A percentile compares a stretch with the other conserved stretches of the same genome.
Evolutionary conservation across 2,329 filamentous ascomycete genomes (phyloP).

Genomic region (Diaporthe australafricana): DNA sequence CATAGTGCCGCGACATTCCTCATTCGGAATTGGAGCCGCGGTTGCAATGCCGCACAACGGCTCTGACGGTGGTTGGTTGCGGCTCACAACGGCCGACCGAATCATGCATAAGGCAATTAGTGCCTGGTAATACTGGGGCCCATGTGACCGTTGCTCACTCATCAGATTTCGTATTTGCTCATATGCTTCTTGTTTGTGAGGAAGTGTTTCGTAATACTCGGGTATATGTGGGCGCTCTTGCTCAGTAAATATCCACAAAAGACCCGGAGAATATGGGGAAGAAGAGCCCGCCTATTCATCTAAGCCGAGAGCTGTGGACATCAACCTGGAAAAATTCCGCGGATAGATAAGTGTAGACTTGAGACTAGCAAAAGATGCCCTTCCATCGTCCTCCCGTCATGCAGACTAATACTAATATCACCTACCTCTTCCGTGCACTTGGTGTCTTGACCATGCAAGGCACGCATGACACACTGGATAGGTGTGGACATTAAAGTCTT

Average conservation of each 20-base stretch:
- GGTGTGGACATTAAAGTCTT: not conserved
- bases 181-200: too few species aligned
- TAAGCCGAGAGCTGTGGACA: not conserved
- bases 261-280: constrained; percentile 1
- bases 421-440: not conserved
- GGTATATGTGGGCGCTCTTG: constrained; percentile 8
- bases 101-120: constrained; percentile 6
- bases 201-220: not conserved
- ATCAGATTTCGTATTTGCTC: too few species aligned
- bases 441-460: not conserved
- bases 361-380: too few species aligned
- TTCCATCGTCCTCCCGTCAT: too few species aligned
- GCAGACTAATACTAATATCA: not conserved
- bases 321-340: constrained; percentile 21
- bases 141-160: constrained; percentile 1
- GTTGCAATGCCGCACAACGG: constrained; percentile 9
- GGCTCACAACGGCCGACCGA: constrained; percentile 10
- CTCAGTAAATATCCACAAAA: not conserved
- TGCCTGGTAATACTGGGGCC: not conserved
- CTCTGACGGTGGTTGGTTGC: not conserved
- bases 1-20: constrained; percentile 19
- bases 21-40: constrained; percentile 12
- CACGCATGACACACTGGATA: not conserved
- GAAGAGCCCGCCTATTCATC: not conserved
- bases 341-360: not conserved